A percentile compares a stretch with the other conserved stretches of the same genome.
Evolutionary conservation across 176 grass and related monocot genomes (phyloP).

Genomic region (Aegilops umbellulata): DNA sequence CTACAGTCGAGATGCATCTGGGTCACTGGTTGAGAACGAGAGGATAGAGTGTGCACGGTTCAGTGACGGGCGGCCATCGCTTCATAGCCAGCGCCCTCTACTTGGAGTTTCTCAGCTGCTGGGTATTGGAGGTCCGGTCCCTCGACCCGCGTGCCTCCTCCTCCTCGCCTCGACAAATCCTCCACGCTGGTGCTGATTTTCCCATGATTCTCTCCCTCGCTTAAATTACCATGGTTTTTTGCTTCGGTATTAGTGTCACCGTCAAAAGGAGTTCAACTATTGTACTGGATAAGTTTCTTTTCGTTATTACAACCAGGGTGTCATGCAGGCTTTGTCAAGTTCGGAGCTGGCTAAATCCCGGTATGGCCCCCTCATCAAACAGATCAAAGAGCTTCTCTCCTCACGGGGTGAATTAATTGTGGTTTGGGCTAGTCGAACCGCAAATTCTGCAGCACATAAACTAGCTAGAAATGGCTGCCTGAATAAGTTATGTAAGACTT

Average conservation of each 20-base stretch:
- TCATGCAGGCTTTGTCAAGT: too few species aligned
- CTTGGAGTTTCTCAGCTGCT: conserved; percentile 63
- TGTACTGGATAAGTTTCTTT: not conserved
- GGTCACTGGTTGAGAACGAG: conserved; percentile 45
- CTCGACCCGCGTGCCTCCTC: conserved; percentile 57
- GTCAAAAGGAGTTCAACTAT: not conserved
- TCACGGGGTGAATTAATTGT: too few species aligned
- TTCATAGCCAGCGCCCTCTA: conserved; percentile 70
- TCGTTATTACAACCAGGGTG: not conserved
- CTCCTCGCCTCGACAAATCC: conserved; percentile 43
- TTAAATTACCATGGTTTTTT: not conserved
- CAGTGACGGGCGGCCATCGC: conserved; percentile 69
- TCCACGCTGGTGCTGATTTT: conserved; percentile 43
- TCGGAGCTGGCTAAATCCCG: too few species aligned
- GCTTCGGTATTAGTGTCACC: not conserved
- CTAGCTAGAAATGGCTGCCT: too few species aligned
- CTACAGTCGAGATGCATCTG: conserved; percentile 50
- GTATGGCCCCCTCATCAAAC: too few species aligned
- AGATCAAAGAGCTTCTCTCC: too few species aligned
- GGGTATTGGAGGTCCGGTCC: conserved; percentile 65
- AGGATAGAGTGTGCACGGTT: conserved; percentile 60
- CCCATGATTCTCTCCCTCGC: conserved; percentile 38
- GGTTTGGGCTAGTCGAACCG: too few species aligned
- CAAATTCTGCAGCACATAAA: too few species aligned
- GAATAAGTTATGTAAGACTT: too few species aligned